A percentile compares a stretch with the other conserved stretches of the same genome.
Conservation (phyloP, 2,329 filamentous ascomycete genomes). For the Neofusicoccum parvum region DNA sequence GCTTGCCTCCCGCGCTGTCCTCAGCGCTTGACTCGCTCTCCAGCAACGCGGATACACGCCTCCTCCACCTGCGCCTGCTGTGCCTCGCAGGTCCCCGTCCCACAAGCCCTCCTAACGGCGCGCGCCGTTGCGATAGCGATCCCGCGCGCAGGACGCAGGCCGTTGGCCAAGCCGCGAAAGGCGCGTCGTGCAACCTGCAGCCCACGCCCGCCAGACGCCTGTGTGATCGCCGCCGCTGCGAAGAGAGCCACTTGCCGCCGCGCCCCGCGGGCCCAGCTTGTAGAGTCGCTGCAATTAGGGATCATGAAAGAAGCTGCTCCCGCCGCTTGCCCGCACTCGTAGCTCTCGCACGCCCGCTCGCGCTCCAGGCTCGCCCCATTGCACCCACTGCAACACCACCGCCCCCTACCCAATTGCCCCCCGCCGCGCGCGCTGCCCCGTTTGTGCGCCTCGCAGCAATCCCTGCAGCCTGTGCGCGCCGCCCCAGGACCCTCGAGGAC, state of each 20-base stretch:
- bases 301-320: slow-evolving; percentile 1
- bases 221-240: slow-evolving; percentile 7
- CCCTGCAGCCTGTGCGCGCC: neutral
- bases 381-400: neutral
- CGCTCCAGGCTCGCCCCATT: too few relatives aligned
- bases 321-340: neutral
- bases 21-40: slow-evolving; percentile 13
- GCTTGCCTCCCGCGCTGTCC: neutral
- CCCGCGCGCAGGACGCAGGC: neutral
- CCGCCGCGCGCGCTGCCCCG: neutral
- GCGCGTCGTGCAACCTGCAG: slow-evolving; percentile 8
- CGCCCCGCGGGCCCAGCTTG: slow-evolving; percentile 3
- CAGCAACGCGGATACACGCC: neutral
- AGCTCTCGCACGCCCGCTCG: neutral
- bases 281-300: slow-evolving; percentile 11
- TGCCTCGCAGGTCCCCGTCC: neutral
- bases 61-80: neutral
- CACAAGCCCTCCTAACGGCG: neutral
- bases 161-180: slow-evolving; percentile 3
- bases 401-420: neutral
- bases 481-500: neutral
- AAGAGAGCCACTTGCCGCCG: slow-evolving; percentile 12
- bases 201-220: slow-evolving; percentile 6
- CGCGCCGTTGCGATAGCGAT: neutral
- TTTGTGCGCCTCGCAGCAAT: neutral